Conservation (phyloP, 2,329 filamentous ascomycete genomes). For the Teratosphaeria zuluensis region DNA sequence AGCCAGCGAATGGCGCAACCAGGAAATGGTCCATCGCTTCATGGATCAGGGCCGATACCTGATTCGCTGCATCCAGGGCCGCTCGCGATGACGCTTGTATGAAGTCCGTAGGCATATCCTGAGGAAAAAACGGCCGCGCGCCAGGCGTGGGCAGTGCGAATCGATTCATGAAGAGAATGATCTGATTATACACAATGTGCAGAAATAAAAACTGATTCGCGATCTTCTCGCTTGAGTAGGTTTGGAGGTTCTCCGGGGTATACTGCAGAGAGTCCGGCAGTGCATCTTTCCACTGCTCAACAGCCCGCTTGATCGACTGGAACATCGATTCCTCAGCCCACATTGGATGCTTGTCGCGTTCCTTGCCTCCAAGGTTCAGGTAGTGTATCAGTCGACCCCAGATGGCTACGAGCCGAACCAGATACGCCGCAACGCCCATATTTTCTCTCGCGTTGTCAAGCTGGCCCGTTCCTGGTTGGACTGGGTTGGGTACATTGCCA, state of each 20-base stretch:
- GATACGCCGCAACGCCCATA: slow-evolving; percentile 90
- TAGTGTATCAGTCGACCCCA: slow-evolving; percentile 89
- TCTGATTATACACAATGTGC: slow-evolving; percentile 83
- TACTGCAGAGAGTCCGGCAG: slow-evolving; percentile 67
- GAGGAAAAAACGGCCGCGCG: slow-evolving; percentile 44
- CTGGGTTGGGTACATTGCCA: slow-evolving; percentile 54
- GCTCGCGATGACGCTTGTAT: slow-evolving; percentile 63
- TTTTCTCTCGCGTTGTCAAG: slow-evolving; percentile 62
- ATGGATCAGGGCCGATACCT: slow-evolving; percentile 73
- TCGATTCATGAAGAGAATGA: slow-evolving; percentile 78
- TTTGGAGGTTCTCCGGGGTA: slow-evolving; percentile 69
- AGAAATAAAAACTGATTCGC: slow-evolving; percentile 89
- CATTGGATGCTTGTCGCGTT: slow-evolving; percentile 64
- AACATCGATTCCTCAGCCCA: slow-evolving; percentile 79
- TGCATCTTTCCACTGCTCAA: slow-evolving; percentile 57
- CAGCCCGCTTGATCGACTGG: slow-evolving; percentile 57
- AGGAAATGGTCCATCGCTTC: slow-evolving; percentile 72
- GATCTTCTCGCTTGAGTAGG: slow-evolving; percentile 73
- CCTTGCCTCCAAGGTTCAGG: slow-evolving; percentile 79
- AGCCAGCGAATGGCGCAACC: slow-evolving; percentile 85
- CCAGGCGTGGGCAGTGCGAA: slow-evolving; percentile 66
- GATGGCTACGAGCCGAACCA: slow-evolving; percentile 72
- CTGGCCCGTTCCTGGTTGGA: slow-evolving; percentile 54
- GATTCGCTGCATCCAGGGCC: slow-evolving; percentile 73
- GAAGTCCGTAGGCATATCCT: slow-evolving; percentile 68